A percentile compares a stretch with the other conserved stretches of the same genome.
These are phyloP conservation scores for Cladosporium sp. DNA, from an alignment of 2,329 filamentous ascomycete genomes.

Conservation along the genomic window DNA sequence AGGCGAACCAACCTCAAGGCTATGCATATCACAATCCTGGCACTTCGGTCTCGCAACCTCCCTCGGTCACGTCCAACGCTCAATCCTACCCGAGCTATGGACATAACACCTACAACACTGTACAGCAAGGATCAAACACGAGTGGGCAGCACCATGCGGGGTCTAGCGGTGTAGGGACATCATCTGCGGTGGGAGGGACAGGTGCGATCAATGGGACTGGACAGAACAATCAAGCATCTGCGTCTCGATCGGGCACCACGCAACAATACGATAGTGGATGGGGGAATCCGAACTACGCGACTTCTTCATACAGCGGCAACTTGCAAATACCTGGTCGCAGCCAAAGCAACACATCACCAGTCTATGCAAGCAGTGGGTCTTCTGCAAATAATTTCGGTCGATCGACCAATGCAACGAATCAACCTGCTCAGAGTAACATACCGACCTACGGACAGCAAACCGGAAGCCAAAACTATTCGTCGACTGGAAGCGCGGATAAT, in stretches of 20 bases:
- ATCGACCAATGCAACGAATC: background rate
- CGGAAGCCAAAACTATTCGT: background rate
- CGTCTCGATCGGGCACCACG: constrained; percentile 5
- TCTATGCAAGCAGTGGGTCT: constrained; percentile 13
- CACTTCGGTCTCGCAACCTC: constrained; percentile 11
- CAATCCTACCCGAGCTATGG: constrained; percentile 16
- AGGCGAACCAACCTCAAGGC: constrained; percentile 20
- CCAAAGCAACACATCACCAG: constrained; percentile 22
- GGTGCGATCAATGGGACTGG: constrained; percentile 4
- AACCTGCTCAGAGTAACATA: background rate
- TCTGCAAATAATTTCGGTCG: background rate
- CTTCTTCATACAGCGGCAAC: constrained; percentile 5
- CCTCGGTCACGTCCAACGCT: constrained; percentile 2
- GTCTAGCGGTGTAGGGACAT: background rate
- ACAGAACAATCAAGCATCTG: constrained; percentile 19
- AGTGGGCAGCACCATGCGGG: constrained; percentile 13
- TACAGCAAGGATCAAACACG: constrained; percentile 18
- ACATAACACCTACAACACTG: constrained; percentile 13
- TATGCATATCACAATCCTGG: constrained; percentile 18
- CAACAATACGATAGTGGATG: constrained; percentile 13
- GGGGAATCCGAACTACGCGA: constrained; percentile 8
- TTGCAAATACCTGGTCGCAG: constrained; percentile 14
- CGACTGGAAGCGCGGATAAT: background rate
- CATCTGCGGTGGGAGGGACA: background rate
- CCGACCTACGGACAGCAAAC: background rate